Percentiles rank a stretch among this genome's conserved stretches.
These are phyloP conservation scores for Litsea cubeba DNA, from an alignment of 164 flowering plant genomes.

Conservation along the genomic window DNA sequence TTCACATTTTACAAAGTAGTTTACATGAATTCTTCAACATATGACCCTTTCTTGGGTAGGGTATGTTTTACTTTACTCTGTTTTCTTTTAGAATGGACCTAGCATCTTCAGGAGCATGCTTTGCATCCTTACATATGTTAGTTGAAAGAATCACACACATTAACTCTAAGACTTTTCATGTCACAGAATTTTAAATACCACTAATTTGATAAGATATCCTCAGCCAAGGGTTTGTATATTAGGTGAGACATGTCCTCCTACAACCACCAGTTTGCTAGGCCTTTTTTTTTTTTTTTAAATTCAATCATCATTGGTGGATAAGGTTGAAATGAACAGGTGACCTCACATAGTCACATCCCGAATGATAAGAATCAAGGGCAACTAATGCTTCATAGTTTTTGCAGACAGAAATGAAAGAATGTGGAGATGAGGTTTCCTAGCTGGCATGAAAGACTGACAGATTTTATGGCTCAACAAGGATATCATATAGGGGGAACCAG, in stretches of 20 bases:
- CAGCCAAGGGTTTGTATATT: neutral
- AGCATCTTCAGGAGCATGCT: neutral
- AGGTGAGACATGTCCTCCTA: neutral
- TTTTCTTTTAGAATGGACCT: too few species aligned
- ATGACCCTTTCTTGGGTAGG: too few species aligned
- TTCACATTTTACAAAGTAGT: too few species aligned
- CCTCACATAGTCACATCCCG: neutral
- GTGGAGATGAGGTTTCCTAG: too few species aligned
- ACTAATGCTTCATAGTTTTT: neutral
- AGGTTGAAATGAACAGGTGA: neutral
- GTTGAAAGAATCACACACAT: neutral
- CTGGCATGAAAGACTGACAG: too few species aligned
- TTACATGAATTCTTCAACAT: too few species aligned
- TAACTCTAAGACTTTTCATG: neutral
- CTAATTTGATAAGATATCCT: neutral
- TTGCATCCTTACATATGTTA: neutral
- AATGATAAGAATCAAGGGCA: neutral
- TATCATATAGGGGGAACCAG: too few species aligned
- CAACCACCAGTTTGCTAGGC: neutral
- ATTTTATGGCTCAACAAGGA: too few species aligned
- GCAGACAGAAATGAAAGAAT: too few species aligned
- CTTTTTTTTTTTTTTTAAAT: neutral
- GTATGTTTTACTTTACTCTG: too few species aligned
- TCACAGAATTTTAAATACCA: too few species aligned
- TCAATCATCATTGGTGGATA: neutral